A percentile compares a stretch with the other conserved stretches of the same genome.
These are phyloP conservation scores for Gaertneriomyces semiglobifer DNA, from an alignment of 192 early-diverging fungal species.

Conservation along the genomic window DNA sequence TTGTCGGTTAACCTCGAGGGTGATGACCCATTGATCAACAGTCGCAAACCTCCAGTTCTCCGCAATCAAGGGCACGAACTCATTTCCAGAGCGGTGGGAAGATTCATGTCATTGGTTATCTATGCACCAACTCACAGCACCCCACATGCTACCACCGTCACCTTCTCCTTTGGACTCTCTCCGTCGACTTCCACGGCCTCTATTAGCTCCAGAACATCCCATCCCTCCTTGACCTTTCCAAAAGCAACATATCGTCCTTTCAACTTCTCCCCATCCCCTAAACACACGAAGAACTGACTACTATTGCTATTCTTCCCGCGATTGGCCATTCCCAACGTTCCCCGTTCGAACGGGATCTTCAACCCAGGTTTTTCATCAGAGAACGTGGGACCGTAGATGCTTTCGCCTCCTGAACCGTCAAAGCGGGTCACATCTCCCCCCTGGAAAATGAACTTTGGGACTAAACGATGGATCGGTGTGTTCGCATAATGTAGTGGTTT, in stretches of 20 bases:
- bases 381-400: conserved; percentile 81
- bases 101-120: no score
- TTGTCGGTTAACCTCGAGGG: no score
- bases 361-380: conserved; percentile 56
- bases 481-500: conserved; percentile 78
- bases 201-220: conserved; percentile 18
- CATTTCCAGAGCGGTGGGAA: no score
- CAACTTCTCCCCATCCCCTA: conserved; percentile 59
- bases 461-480: conserved; percentile 59
- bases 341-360: conserved; percentile 59
- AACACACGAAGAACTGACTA: conserved; percentile 85
- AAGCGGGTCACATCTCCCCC: conserved; percentile 61
- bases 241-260: conserved; percentile 65
- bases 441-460: conserved; percentile 82
- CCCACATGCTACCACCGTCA: conserved; percentile 29
- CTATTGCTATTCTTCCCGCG: conserved; percentile 67
- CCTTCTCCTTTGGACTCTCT: conserved; percentile 13
- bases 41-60: no score
- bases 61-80: no score
- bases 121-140: not conserved
- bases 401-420: conserved; percentile 55
- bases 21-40: no score
- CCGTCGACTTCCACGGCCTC: conserved; percentile 18
- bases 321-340: conserved; percentile 79
- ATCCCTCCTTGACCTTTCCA: conserved; percentile 40